Evolutionary conservation across 305 asterid genomes (phyloP), one percentile per base, ranked within the genome.

Genomic region (Ruellia speciosa): DNA sequence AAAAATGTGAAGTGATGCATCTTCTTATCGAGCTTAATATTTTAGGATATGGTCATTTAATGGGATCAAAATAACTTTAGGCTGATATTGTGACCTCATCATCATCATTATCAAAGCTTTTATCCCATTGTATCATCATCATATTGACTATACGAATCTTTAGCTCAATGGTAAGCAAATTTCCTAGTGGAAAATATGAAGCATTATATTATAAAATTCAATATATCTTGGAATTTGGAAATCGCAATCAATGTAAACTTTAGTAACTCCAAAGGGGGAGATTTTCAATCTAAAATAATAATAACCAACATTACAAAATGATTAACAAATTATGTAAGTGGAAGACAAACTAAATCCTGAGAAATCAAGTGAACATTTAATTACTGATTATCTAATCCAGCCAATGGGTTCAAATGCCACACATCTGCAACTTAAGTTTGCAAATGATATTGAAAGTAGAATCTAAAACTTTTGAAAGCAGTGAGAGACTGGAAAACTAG

Each of bases 391-490:
- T 24, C 31, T 24, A 24, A 24, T 24, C 31, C 2, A 1, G 31
- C 31, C 31, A 24, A 24, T 4, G 2, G 31, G 2, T 24, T 24
- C 3, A 24, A 24, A 24, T 24, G 31, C 31, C 31, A 24, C 4
- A 24, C 31, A 24, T 24, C 31, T 24, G 31, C 31, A 1, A 24
- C 4, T 2, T 24, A 24, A 24, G 31, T 24, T 24, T 24, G 15
- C 13, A 9, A 43, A 43, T 4, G 0, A 43, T 6, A 14, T 2
- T 3, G 49, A 3, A 12, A 43, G 12, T 4, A 56, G 62, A 75
- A 58, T 48, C 41, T 60, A 56, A 57, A 58, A 39, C 46, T 1
- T 5, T 11, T 15, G 19, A 63, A 62, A 48, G 15, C 24, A 52
- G 16, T 1, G 35, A 31, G 58, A 6, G 48, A 45, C 52, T 13